These are phyloP conservation scores for Penicillium riverlandense DNA, from an alignment of 495 filamentous ascomycete species.

Conservation along the genomic window DNA sequence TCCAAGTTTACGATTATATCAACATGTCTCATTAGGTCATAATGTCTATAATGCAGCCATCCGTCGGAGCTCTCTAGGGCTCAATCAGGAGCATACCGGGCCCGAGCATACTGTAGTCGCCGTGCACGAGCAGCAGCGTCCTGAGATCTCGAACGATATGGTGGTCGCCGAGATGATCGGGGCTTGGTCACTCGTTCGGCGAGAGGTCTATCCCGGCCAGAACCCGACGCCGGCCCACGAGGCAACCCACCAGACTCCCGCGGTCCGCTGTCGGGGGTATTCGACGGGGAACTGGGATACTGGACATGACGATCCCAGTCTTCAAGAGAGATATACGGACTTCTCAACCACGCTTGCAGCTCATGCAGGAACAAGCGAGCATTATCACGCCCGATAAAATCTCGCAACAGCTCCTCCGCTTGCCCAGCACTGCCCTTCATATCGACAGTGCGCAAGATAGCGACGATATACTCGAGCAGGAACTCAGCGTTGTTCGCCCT, in stretches of 20 bases:
- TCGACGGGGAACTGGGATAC: conserved; percentile 39
- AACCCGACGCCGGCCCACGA: conserved; percentile 19
- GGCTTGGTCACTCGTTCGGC: too few relatives aligned
- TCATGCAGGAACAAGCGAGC: conserved; percentile 80
- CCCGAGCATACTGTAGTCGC: conserved; percentile 22
- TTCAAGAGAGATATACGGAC: conserved; percentile 59
- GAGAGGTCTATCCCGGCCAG: conserved; percentile 2
- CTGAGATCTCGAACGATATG: conserved; percentile 8
- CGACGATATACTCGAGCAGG: conserved; percentile 79
- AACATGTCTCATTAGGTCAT: neutral
- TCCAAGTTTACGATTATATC: neutral
- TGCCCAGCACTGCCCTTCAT: conserved; percentile 78
- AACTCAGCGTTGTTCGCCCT: conserved; percentile 79
- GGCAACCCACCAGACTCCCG: neutral
- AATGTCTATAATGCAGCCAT: conserved; percentile 7
- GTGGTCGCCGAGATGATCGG: neutral
- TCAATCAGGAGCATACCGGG: conserved; percentile 36
- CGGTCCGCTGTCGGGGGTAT: neutral
- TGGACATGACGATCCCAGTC: conserved; percentile 81
- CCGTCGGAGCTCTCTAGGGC: neutral
- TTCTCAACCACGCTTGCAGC: conserved; percentile 70
- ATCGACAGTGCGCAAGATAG: conserved; percentile 84
- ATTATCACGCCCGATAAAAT: conserved; percentile 76
- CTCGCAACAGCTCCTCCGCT: conserved; percentile 80
- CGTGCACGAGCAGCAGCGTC: conserved; percentile 16